These are phyloP conservation scores for Brassica incana DNA, from an alignment of 345 rosid species.

Conservation along the genomic window DNA sequence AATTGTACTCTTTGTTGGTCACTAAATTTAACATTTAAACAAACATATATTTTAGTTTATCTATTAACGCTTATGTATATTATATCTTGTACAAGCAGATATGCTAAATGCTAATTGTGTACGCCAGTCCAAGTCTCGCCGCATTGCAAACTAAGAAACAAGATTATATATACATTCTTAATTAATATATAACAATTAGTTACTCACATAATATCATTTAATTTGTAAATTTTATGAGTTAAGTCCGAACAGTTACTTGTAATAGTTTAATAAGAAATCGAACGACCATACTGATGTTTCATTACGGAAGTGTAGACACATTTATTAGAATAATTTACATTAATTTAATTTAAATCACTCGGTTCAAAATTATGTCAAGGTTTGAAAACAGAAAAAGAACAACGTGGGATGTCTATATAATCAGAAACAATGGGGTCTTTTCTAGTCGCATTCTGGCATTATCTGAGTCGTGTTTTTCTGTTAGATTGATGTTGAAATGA, in stretches of 20 bases:
- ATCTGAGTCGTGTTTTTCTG: not conserved
- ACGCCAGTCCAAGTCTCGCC: not conserved
- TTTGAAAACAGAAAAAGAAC: conserved; percentile 6
- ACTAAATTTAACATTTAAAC: not conserved
- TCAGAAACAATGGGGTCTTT: conserved; percentile 34
- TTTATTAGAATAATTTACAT: not conserved
- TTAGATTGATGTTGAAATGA: conserved; percentile 22
- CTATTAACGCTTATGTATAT: not conserved
- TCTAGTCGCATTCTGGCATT: conserved; percentile 17
- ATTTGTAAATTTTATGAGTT: not conserved
- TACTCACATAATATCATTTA: not conserved
- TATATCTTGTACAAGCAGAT: not conserved
- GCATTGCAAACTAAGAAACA: not conserved
- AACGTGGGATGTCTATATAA: conserved; percentile 37
- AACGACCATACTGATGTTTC: not conserved
- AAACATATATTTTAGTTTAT: not conserved
- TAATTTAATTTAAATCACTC: not conserved
- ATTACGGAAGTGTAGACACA: not conserved
- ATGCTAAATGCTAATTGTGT: conserved; percentile 7
- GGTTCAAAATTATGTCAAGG: not conserved
- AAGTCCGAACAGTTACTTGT: not conserved
- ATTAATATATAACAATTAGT: not conserved
- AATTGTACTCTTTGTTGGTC: not conserved
- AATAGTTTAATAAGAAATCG: not conserved
- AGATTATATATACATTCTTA: not conserved